Base-by-base conservation (phyloP, 441 rosid genomes). In the Adansonia grandidieri region DNA sequence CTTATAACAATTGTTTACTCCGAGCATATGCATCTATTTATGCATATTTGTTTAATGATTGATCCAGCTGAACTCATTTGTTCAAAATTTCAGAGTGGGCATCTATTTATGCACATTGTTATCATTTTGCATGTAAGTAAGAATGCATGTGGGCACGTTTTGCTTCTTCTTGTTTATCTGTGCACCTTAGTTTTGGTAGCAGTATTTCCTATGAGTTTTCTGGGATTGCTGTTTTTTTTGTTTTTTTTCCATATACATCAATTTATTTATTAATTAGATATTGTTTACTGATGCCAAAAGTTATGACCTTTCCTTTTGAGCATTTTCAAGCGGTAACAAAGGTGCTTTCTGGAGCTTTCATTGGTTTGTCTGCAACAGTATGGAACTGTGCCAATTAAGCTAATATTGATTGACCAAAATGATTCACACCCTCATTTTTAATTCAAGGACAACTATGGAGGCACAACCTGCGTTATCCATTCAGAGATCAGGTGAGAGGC, bases 361-460 rank as follows among this genome's bases (percentile, higher is more conserved):
- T 77, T 75, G 53, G 78, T 78, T 47, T 53, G 65, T 64, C 53
- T 84, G 69, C 28, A 54, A 32, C n/a, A 63, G 11, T 48, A 63
- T 75, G 78, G 78, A 67, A 60, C 20, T 24, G 56, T 65, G 50
- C 68, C 50, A 56, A 13, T 69, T 73, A 48, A 65, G 71, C 61
- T 67, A 58, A 20, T 76, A 24, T 47, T 20, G 6, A 37, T 69
- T 82, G 68, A 60, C 47, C 8, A 62, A 77, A 76, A 76, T 78
- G 56, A 74, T 53, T 14, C 40, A 68, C 32, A 20, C 40, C 66
- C 70, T 62, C 11, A 71, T 6, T 53, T 84, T 80, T 79, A 61
- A 82, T 78, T 77, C 64, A 80, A 85, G 97, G 87, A 78, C 14
- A 74, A 82, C 51, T 74, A 93, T 95, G 97, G 96, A 93, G 87